Base-by-base conservation (phyloP, 2,329 filamentous ascomycete genomes). In the Pseudocercospora eumusae region DNA sequence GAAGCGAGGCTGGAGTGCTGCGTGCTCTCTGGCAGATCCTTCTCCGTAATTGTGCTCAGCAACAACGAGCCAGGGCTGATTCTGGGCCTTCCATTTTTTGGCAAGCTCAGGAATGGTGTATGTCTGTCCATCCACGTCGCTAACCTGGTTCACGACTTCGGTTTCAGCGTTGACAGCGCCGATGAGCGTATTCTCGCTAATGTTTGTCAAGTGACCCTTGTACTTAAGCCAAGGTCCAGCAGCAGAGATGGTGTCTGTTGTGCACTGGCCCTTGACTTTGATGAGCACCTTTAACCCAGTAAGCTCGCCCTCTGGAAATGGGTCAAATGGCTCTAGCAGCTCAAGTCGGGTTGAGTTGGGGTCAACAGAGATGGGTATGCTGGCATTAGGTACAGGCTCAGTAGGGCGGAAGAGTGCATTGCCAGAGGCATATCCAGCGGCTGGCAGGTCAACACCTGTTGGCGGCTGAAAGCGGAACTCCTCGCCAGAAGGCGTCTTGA, bases 181-280 rank as follows among this genome's bases (percentile, higher is more conserved):
- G 79, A 97, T 97, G 68, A 99, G 86, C 2, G 95, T 99, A 84
- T 99, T 99, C 75, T 92, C 92, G 70, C 88, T 90, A 77, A 99
- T 99, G 82, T 99, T 99, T 76, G 95, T 92, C 66, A 99, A 86
- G 78, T 99, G 95, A 66, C 95, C 95, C 83, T 98, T 98, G 86
- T 98, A 99, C 80, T 98, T 98, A 69, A 99, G 86, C 93, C 93
- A 98, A 15, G 93, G 93, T 5, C 93, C 93, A 0, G 93, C 93
- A 33, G 93, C 93, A 40, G 93, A 98, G 78, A 99, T 99, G 70
- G 95, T 98, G 79, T 99, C 95, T 47, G 95, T 99, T 61, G 95
- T 99, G 83, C 95, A 99, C 81, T 99, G 96, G 67, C 95, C 95
- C 66, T 93, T 90, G 67, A 98, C 90, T 81, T 98, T 98, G 83